Evolutionary conservation across 2,329 filamentous ascomycete genomes (phyloP).

Genomic region (Teratosphaeria zuluensis): DNA sequence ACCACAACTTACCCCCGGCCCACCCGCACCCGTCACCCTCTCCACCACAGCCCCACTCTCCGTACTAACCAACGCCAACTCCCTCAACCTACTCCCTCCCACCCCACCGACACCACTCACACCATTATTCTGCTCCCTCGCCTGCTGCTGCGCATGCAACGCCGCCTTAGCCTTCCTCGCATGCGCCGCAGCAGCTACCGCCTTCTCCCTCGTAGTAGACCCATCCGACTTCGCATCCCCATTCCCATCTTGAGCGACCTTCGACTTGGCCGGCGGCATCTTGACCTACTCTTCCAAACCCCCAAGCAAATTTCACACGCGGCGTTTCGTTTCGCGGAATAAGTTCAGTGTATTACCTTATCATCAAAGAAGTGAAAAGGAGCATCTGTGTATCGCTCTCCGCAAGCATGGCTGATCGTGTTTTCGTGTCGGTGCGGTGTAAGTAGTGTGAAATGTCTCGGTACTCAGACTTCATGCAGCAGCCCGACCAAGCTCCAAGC

Average conservation of each 20-base stretch:
- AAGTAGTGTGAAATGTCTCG: neutral
- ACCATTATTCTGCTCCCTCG: neutral
- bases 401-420: neutral
- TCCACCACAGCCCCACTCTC: conserved; percentile 9
- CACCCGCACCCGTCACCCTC: conserved; percentile 2
- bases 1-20: conserved; percentile 9
- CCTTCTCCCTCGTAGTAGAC: conserved; percentile 33
- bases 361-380: neutral
- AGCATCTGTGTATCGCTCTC: neutral
- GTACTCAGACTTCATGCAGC: neutral
- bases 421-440: neutral
- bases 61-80: conserved; percentile 16
- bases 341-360: neutral
- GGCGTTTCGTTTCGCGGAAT: neutral
- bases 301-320: neutral
- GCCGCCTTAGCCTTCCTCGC: conserved; percentile 28
- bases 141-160: conserved; percentile 9
- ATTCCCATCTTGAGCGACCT: conserved; percentile 10
- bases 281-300: neutral
- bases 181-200: conserved; percentile 29
- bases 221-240: conserved; percentile 26
- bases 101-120: neutral
- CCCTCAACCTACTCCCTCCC: conserved; percentile 18
- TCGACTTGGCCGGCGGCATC: conserved; percentile 25
- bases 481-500: neutral